phyloP scores from a whole-genome alignment of 108 stramenopile genomes.

The Nannochloropsis granulata region DNA sequence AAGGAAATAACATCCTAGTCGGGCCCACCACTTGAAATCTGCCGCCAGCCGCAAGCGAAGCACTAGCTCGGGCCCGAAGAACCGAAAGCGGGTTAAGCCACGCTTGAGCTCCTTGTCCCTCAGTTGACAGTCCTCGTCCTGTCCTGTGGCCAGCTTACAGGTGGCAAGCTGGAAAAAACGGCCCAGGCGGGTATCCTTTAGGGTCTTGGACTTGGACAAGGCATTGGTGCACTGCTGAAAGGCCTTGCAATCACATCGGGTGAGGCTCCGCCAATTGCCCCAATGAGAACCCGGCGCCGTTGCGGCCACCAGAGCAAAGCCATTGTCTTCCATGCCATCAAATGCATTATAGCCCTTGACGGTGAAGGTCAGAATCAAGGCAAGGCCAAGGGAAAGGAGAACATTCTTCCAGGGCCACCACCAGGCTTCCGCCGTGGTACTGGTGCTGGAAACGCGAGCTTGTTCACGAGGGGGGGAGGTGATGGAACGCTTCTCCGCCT shows the following conservation, averaged over 20 bases:
- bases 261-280: not conserved
- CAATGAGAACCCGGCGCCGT: not conserved
- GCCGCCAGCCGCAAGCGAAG: not conserved
- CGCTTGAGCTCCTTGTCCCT: not conserved
- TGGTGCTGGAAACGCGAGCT: not conserved
- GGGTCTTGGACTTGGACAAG: not conserved
- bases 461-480: not conserved
- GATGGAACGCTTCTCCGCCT: too few relatives aligned
- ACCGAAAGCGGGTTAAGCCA: not conserved
- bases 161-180: not conserved
- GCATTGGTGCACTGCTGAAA: not conserved
- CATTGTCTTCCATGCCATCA: not conserved
- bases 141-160: not conserved
- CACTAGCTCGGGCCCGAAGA: not conserved
- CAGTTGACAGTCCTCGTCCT: not conserved
- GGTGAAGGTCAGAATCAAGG: not conserved
- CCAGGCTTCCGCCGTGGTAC: not conserved
- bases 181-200: not conserved
- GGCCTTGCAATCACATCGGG: not conserved
- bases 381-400: not conserved
- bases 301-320: not conserved
- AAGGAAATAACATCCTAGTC: not conserved
- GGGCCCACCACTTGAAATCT: not conserved
- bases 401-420: not conserved
- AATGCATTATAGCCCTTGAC: not conserved